Base-by-base conservation (phyloP, 345 rosid species). In the Noccaea bulbosa region DNA sequence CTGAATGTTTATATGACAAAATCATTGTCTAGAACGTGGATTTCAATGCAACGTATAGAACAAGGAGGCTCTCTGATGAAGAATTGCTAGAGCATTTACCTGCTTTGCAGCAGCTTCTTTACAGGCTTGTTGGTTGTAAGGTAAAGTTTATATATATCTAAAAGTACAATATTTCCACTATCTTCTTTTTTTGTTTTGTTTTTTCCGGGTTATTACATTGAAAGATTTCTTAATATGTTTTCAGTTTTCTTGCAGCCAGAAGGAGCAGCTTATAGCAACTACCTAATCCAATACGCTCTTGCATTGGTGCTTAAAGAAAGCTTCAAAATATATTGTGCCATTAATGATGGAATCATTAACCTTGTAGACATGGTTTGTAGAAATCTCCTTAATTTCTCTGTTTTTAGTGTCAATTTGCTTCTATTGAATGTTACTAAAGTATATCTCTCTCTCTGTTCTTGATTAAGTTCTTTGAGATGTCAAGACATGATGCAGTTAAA, bases 401-500 rank as follows among this genome's bases (percentile, higher is more conserved):
- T 56, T 60, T 60, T 27, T 27, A 51, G 63, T 60, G 58, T 39
- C 65, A 71, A 27, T 67, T 73, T 68, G 40, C 40, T 35, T 61
- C 6, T 66, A 2, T 15, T 52, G 32, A 71, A 40, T 67, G 61
- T 49, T 69, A 22, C 46, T 62, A 15, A 24, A 48, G 55, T 39
- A 17, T 20, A 16, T 50, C 48, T 76, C 43, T 53, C 52, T 76
- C 43, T 52, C 59, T 66, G 56, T 54, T 35, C 34, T 62, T 39
- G 17, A 65, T 74, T 7, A 80, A 94, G 99, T 95, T 91, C 83
- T 94, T 95, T 81, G 99, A 95, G 79, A 95, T 95, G 99, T 86
- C 82, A 77, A 89, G 91, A 37, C 80, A 81, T 67, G 97, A 95
- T 82, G 96, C 99, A 71, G 49, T 85, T 65, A 95, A 72, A 81